Percentiles rank a stretch among this genome's conserved stretches.
These are phyloP conservation scores for Oenanthe javanica DNA, from an alignment of 140 eudicot genomes.

Conservation along the genomic window DNA sequence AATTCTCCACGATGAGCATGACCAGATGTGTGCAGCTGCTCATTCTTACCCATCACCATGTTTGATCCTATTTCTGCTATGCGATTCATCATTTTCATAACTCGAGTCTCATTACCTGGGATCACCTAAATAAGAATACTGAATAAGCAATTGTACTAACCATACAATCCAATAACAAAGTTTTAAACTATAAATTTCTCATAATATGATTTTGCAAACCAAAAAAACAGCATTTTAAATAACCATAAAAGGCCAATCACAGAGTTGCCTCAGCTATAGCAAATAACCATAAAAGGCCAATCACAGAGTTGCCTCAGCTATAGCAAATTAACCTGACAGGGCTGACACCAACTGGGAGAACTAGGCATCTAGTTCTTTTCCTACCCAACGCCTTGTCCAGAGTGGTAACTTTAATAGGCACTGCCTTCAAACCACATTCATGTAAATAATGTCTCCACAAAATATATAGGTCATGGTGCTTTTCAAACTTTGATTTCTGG, in stretches of 20 bases:
- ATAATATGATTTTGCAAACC: neutral
- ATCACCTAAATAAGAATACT: conserved; percentile 55
- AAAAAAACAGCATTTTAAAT: neutral
- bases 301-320: neutral
- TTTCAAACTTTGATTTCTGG: neutral
- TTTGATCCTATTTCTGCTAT: conserved; percentile 87
- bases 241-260: neutral
- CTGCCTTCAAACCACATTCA: neutral
- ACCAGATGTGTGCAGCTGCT: conserved; percentile 90
- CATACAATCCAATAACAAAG: neutral
- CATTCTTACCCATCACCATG: conserved; percentile 91
- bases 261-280: neutral
- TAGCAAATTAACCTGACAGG: neutral
- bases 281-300: neutral
- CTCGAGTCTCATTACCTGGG: conserved; percentile 92
- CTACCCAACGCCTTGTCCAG: neutral
- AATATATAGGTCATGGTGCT: neutral
- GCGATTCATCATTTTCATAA: conserved; percentile 92
- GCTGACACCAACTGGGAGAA: neutral
- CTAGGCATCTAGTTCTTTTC: neutral
- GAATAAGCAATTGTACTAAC: conserved; percentile 2
- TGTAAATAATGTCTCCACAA: neutral
- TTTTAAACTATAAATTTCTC: neutral
- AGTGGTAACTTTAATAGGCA: neutral
- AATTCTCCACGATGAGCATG: conserved; percentile 89